These are phyloP conservation scores for Bryum argenteum DNA, from an alignment of 225 moss, liverwort and hornwort genomes.

Conservation along the genomic window DNA sequence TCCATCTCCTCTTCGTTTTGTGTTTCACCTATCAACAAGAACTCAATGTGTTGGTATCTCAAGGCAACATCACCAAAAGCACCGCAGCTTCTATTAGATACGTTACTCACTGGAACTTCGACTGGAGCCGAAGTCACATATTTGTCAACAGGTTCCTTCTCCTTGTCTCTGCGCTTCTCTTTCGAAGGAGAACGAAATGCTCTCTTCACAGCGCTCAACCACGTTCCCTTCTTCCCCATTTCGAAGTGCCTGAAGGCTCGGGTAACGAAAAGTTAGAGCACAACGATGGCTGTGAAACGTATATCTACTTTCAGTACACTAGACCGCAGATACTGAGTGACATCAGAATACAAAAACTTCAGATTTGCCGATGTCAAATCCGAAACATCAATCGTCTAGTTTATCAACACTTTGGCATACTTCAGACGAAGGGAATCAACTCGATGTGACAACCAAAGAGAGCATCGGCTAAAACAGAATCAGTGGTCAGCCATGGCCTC, in stretches of 20 bases:
- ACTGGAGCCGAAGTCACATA: conserved; percentile 10
- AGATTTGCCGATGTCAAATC: background rate
- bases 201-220: conserved; percentile 88
- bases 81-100: background rate
- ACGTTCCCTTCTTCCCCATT: conserved; percentile 87
- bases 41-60: background rate
- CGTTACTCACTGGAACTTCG: conserved; percentile 33
- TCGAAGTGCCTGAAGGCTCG: conserved; percentile 4
- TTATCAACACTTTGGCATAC: background rate
- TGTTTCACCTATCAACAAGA: conserved; percentile 55
- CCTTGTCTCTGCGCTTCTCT: conserved; percentile 57
- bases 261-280: no score
- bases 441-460: background rate
- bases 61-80: background rate
- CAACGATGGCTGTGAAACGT: no score
- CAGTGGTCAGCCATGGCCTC: background rate
- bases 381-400: background rate
- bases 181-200: conserved; percentile 80
- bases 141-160: conserved; percentile 44
- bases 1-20: conserved; percentile 75
- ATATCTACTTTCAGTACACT: no score
- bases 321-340: background rate
- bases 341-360: background rate
- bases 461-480: background rate
- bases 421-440: no score